Conservation (phyloP, 1,139 yeast genomes). For the Ashbya aceris region DNA sequence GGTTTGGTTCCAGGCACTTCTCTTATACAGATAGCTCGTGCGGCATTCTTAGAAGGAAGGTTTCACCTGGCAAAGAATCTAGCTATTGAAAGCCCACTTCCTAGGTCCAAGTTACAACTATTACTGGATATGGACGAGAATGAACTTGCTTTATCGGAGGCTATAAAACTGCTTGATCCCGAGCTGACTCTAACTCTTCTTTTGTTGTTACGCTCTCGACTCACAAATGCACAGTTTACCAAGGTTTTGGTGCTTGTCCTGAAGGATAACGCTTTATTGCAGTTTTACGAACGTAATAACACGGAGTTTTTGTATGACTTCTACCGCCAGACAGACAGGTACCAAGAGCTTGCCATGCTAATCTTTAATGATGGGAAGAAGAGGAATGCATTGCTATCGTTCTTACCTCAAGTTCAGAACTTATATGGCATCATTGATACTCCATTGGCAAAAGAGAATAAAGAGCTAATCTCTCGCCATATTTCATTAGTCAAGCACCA, state of each 20-base stretch:
- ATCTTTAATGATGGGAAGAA: conserved; percentile 24
- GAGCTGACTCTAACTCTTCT: conserved; percentile 58
- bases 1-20: conserved; percentile 34
- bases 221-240: conserved; percentile 47
- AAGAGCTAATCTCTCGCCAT: conserved; percentile 39
- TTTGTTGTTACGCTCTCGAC: conserved; percentile 39
- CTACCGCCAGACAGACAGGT: conserved; percentile 52
- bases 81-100: conserved; percentile 59
- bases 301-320: conserved; percentile 40
- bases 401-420: conserved; percentile 26
- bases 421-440: conserved; percentile 19
- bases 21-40: conserved; percentile 53
- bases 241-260: conserved; percentile 38
- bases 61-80: conserved; percentile 54
- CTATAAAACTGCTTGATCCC: conserved; percentile 57
- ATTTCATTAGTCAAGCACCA: conserved; percentile 44
- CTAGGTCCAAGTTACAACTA: conserved; percentile 52
- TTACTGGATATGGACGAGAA: conserved; percentile 65
- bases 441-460: conserved; percentile 22
- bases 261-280: conserved; percentile 39
- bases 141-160: conserved; percentile 58
- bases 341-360: conserved; percentile 38
- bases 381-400: conserved; percentile 10
- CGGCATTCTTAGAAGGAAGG: conserved; percentile 82
- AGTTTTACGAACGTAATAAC: conserved; percentile 31